These are phyloP conservation scores for Kluyveromyces starmeri DNA, from an alignment of 805 yeast species.

Conservation along the genomic window DNA sequence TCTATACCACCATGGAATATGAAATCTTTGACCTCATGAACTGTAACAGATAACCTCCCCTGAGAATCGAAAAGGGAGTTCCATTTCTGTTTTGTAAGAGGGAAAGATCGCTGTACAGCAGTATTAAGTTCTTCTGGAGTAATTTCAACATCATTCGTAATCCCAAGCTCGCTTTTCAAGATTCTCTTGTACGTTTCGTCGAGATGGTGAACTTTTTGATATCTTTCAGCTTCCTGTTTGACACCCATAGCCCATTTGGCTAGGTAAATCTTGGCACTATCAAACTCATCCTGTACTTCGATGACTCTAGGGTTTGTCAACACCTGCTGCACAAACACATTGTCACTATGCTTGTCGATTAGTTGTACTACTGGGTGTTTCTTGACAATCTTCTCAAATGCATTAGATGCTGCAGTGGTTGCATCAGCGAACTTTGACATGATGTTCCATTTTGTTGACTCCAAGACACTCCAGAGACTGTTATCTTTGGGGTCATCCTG, in stretches of 20 bases:
- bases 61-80: conserved; percentile 66
- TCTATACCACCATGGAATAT: conserved; percentile 87
- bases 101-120: conserved; percentile 53
- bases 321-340: conserved; percentile 37
- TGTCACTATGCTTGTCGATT: conserved; percentile 36
- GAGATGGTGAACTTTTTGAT: conserved; percentile 37
- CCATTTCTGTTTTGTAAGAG: conserved; percentile 60
- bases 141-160: conserved; percentile 20
- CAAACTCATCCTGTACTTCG: conserved; percentile 77
- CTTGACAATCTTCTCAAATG: conserved; percentile 16
- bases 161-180: conserved; percentile 53
- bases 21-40: conserved; percentile 66
- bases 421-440: conserved; percentile 78
- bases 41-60: conserved; percentile 69
- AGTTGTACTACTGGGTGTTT: conserved; percentile 25
- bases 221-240: conserved; percentile 77
- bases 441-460: conserved; percentile 71
- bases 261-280: conserved; percentile 80
- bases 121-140: conserved; percentile 33
- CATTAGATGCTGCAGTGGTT: conserved; percentile 34
- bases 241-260: conserved; percentile 97
- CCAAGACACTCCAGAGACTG: conserved; percentile 20
- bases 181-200: conserved; percentile 50
- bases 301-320: conserved; percentile 72
- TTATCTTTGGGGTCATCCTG: neutral